Base-by-base conservation (phyloP, 768 basidiomycete species). In the Rhizopogon salebrosus region DNA sequence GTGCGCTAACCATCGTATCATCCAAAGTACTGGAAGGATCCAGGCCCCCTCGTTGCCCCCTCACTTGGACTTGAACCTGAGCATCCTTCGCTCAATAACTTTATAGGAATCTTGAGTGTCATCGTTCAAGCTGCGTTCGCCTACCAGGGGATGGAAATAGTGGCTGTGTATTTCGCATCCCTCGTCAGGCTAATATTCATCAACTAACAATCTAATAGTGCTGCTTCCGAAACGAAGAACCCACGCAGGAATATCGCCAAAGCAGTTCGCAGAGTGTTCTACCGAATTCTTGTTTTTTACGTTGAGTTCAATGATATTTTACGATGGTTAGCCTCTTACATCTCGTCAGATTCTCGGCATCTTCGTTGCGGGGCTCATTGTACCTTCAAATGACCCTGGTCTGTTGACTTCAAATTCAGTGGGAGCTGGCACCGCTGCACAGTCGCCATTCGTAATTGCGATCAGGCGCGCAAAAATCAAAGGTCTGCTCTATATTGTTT, bases 371-470 rank as follows among this genome's bases (percentile, higher is more conserved):
- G 89, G 88, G 51, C 81, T 92, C 81, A 75, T 91, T 48, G 87
- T 93, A 36, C 78, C 86, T 0, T 86, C 76, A 62, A 71, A 82
- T 60, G 81, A 90, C 61, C 57, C 63, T 0, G 61, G 65, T 10
- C 71, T 89, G 41, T 72, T 85, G 45, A 23, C 10, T 29, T 27
- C 8, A n/a, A 16, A 29, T 49, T 52, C 48, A 11, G n/a, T n/a
- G n/a, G n/a, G n/a, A n/a, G 27, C 74, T 24, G 80, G 82, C 46
- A 88, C 79, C 40, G 88, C 87, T 11, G 79, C 86, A 0, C 61
- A 83, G 49, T 89, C 87, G 1, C 90, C 91, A 6, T 94, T 87
- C 68, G 89, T 92, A 54, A 86, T 92, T 55, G 89, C 89, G 7
- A 83, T 92, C 57, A 76, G 68, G 35, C 73, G 76, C 36, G 83